phyloP scores from a whole-genome alignment of 2,329 filamentous ascomycete species.

The Sarocladium strictum region DNA sequence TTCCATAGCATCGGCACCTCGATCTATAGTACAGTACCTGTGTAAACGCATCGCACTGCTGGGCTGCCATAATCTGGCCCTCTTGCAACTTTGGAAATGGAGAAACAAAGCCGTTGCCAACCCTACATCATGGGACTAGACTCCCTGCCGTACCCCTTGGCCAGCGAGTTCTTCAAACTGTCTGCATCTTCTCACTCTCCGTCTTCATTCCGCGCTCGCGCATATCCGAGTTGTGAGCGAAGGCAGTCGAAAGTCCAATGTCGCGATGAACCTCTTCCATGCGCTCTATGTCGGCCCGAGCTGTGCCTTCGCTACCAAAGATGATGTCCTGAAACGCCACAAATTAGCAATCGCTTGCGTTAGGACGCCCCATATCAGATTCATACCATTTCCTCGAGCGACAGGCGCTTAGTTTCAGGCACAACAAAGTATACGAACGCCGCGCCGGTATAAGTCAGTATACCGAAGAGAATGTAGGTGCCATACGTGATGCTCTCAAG shows the following conservation, averaged over 20 bases:
- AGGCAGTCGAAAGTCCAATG: conserved; percentile 45
- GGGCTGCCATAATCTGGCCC: no score
- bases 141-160: no score
- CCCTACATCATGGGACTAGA: no score
- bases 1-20: no score
- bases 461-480: conserved; percentile 65
- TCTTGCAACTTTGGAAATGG: no score
- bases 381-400: conserved; percentile 55
- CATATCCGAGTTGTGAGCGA: not conserved
- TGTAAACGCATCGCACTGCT: no score
- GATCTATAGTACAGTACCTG: no score
- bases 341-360: not conserved
- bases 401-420: conserved; percentile 57
- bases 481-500: conserved; percentile 58
- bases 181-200: not conserved
- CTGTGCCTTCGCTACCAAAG: conserved; percentile 61
- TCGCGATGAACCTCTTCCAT: conserved; percentile 67
- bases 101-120: no score
- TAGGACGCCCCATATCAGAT: accelerated
- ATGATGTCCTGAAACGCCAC: conserved; percentile 47
- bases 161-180: no score
- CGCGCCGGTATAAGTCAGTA: conserved; percentile 58
- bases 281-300: conserved; percentile 59
- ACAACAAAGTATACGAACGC: conserved; percentile 57
- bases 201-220: not conserved